These are phyloP conservation scores for Diaporthe nobilis DNA, from an alignment of 2,329 filamentous ascomycete species.

Conservation along the genomic window DNA sequence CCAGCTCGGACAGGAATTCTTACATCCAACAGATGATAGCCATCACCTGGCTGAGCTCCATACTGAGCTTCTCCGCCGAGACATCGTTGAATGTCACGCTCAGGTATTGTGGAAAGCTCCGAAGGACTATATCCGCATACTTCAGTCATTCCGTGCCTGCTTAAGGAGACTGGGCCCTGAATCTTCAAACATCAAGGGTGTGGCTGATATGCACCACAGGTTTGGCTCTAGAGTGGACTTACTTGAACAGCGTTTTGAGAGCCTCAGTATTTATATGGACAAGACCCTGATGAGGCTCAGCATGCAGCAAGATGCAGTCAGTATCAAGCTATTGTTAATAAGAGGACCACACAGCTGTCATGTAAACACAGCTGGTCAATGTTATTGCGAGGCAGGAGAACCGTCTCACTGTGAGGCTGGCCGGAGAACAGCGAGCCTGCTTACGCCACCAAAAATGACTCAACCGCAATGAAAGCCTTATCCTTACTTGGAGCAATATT, in stretches of 20 bases:
- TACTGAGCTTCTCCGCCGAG: neutral
- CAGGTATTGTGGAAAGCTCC: neutral
- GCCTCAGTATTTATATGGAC: neutral
- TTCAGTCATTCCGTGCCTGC: neutral
- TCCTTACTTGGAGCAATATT: neutral
- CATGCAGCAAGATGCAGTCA: neutral
- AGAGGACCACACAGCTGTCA: neutral
- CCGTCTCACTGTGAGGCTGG: neutral
- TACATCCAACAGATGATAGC: too few species aligned
- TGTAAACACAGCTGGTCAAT: neutral
- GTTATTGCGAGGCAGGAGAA: neutral
- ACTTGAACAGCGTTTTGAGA: neutral
- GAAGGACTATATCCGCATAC: neutral
- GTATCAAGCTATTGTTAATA: neutral
- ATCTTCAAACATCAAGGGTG: neutral
- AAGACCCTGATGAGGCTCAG: neutral
- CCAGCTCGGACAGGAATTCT: neutral
- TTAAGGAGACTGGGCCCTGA: too few species aligned
- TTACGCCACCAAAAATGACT: neutral
- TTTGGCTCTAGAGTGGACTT: neutral
- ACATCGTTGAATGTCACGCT: neutral
- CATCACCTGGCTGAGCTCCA: neutral
- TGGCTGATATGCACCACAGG: neutral
- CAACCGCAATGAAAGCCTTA: neutral
- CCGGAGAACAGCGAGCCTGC: neutral